Conservation (phyloP, 2,329 filamentous ascomycete genomes). For the Penicillium sp. region DNA sequence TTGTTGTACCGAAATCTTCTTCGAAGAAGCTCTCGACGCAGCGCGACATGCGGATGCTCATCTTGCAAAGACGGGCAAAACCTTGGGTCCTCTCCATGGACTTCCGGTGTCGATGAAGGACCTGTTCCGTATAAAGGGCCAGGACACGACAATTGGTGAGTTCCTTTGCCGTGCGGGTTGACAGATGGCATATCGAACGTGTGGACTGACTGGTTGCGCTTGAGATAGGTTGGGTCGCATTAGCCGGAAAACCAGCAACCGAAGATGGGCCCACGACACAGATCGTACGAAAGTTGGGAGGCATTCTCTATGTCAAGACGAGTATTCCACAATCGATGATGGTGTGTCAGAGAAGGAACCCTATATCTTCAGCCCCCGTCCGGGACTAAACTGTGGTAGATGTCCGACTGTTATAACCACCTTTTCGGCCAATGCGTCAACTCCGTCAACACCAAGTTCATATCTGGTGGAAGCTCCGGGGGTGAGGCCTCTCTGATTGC, state of each 20-base stretch:
- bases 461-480: constrained; percentile 53
- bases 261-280: constrained; percentile 2
- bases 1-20: constrained; percentile 42
- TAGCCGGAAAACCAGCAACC: constrained; percentile 30
- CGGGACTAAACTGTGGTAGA: constrained; percentile 8
- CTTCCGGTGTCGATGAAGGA: constrained; percentile 62
- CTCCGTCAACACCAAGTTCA: constrained; percentile 48
- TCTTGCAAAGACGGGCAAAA: constrained; percentile 46
- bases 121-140: constrained; percentile 55
- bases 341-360: constrained; percentile 12
- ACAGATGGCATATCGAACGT: background rate
- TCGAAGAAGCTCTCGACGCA: constrained; percentile 51
- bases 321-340: constrained; percentile 52
- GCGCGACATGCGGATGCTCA: constrained; percentile 54
- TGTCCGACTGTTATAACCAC: constrained; percentile 53
- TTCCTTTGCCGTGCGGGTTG: background rate
- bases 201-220: background rate
- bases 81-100: constrained; percentile 65
- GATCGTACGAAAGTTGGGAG: constrained; percentile 35
- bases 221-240: constrained; percentile 48
- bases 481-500: constrained; percentile 54
- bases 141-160: constrained; percentile 29
- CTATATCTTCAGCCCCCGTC: background rate
- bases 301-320: constrained; percentile 54
- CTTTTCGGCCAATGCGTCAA: constrained; percentile 51